Conservation (phyloP, 352 stramenopile species). For the Pythium apleroticum region DNA sequence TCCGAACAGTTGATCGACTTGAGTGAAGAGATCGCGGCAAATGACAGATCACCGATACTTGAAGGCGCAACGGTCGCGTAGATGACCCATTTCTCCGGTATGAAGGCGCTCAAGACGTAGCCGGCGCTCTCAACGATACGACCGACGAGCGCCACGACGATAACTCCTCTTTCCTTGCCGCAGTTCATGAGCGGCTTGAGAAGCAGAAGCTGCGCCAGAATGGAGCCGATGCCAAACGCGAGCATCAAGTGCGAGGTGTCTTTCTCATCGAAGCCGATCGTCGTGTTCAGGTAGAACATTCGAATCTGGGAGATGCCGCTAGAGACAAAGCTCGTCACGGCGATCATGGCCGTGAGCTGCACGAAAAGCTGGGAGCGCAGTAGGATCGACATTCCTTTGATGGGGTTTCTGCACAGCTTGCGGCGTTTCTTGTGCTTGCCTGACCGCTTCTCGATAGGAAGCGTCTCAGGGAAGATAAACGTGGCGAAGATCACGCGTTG, state of each 20-base stretch:
- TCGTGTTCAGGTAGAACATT: conserved; percentile 77
- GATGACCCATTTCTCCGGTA: conserved; percentile 60
- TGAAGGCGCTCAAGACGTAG: conserved; percentile 48
- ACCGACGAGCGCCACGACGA: conserved; percentile 53
- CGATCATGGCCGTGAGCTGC: conserved; percentile 62
- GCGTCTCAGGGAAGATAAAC: conserved; percentile 62
- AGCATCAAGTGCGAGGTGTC: conserved; percentile 65
- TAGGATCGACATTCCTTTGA: conserved; percentile 68
- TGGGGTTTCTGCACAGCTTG: conserved; percentile 52
- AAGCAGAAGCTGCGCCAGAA: conserved; percentile 56
- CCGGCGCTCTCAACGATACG: conserved; percentile 42
- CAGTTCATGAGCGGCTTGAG: conserved; percentile 62
- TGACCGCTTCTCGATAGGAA: conserved; percentile 34
- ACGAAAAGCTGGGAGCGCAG: conserved; percentile 64
- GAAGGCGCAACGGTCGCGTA: conserved; percentile 43
- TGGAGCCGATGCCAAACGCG: conserved; percentile 48
- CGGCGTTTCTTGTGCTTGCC: conserved; percentile 34
- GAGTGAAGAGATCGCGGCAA: conserved; percentile 64
- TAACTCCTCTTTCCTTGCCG: conserved; percentile 64
- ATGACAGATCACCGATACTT: conserved; percentile 63
- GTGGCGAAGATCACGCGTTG: conserved; percentile 55
- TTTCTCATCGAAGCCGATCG: conserved; percentile 68
- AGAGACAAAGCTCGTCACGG: conserved; percentile 62
- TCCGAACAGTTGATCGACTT: conserved; percentile 68
- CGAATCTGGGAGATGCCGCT: conserved; percentile 63